Percentiles rank a stretch among this genome's conserved stretches.
Evolutionary conservation across 345 rosid species (phyloP).

Genomic region (Hevea brasiliensis): DNA sequence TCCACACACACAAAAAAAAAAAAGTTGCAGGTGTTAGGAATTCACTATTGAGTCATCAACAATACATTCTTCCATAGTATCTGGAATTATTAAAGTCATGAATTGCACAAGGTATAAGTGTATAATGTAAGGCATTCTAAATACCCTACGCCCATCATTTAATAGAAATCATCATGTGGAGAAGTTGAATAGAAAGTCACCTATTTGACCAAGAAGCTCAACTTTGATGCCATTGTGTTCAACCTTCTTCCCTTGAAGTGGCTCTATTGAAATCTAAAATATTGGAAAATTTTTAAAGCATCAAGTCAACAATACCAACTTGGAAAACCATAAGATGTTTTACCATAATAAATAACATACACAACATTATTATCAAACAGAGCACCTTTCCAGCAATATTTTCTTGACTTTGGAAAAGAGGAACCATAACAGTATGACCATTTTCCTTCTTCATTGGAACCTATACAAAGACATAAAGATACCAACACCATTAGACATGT

Average conservation of each 20-base stretch:
- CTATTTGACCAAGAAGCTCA: conserved; percentile 97
- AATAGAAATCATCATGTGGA: neutral
- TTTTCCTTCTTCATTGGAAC: conserved; percentile 92
- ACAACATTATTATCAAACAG: neutral
- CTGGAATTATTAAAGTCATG: neutral
- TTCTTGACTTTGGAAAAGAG: conserved; percentile 97
- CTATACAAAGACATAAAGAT: conserved; percentile 31
- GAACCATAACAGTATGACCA: conserved; percentile 77
- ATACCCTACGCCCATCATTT: neutral
- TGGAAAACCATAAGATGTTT: neutral
- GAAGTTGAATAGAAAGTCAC: conserved; percentile 18
- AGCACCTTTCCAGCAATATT: conserved; percentile 54
- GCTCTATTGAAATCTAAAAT: conserved; percentile 70
- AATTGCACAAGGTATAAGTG: neutral
- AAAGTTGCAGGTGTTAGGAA: neutral
- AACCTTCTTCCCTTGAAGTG: conserved; percentile 86
- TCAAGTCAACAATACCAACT: neutral
- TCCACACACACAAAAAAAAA: neutral
- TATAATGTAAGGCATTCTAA: neutral
- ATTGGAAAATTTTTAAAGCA: neutral
- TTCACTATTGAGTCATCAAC: neutral
- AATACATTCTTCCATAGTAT: neutral
- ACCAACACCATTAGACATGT: neutral
- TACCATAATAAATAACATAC: neutral
- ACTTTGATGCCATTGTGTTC: conserved; percentile 96